Evolutionary conservation across 345 rosid species (phyloP).

Genomic region (Rubroshorea leprosula): DNA sequence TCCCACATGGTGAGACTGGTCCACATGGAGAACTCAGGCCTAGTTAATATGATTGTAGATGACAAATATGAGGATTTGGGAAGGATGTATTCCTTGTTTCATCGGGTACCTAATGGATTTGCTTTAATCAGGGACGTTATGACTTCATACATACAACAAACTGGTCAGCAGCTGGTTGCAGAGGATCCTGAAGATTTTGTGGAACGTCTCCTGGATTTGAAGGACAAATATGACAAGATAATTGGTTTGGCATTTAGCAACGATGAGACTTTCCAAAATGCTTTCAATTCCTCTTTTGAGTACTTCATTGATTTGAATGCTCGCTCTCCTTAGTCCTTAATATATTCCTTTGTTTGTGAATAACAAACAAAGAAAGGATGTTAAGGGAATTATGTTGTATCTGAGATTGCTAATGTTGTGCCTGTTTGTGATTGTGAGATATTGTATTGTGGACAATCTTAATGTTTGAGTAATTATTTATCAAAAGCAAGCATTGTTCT

Average conservation of each 20-base stretch:
- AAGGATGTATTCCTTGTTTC: slow-evolving; percentile 55
- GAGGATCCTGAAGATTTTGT: slow-evolving; percentile 77
- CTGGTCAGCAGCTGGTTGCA: slow-evolving; percentile 56
- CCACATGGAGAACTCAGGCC: slow-evolving; percentile 69
- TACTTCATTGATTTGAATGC: slow-evolving; percentile 58
- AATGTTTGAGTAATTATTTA: too few relatives aligned
- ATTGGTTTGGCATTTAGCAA: slow-evolving; percentile 49
- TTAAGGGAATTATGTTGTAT: too few relatives aligned
- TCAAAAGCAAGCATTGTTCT: too few relatives aligned
- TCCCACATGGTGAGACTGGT: slow-evolving; percentile 60
- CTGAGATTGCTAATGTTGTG: too few relatives aligned
- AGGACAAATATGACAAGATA: slow-evolving; percentile 58
- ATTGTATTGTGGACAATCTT: too few relatives aligned
- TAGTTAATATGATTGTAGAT: slow-evolving; percentile 66
- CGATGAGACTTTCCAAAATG: slow-evolving; percentile 70
- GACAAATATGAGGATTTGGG: slow-evolving; percentile 65
- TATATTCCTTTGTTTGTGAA: slow-evolving; percentile 63
- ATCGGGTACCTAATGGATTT: slow-evolving; percentile 52
- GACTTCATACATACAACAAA: slow-evolving; percentile 61
- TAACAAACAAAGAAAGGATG: too few relatives aligned
- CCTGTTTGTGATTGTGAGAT: too few relatives aligned
- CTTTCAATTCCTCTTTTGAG: slow-evolving; percentile 62
- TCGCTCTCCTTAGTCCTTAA: slow-evolving; percentile 66
- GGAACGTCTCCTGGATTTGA: slow-evolving; percentile 56
- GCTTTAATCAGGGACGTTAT: slow-evolving; percentile 45